Conservation (phyloP, 2,329 filamentous ascomycete genomes). For the Hortaea sp. region DNA sequence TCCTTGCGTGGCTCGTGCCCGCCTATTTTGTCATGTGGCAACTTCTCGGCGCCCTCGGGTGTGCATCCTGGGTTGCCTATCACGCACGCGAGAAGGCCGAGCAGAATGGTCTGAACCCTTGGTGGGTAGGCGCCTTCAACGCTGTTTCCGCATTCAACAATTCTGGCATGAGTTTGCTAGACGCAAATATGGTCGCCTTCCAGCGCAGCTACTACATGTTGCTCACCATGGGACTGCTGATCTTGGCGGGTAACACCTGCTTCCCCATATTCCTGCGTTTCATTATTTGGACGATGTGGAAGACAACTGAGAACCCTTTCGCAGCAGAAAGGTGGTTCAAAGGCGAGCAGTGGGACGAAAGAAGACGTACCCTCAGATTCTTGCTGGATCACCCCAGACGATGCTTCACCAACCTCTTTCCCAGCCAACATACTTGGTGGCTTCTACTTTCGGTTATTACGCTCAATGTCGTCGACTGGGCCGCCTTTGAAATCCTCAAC, state of each 20-base stretch:
- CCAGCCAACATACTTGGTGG: conserved; percentile 49
- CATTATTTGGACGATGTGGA: conserved; percentile 47
- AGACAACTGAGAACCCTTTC: conserved; percentile 30
- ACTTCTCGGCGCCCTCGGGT: conserved; percentile 46
- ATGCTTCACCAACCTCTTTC: conserved; percentile 55
- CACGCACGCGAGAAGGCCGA: conserved; percentile 41
- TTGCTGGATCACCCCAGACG: conserved; percentile 53
- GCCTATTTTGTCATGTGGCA: conserved; percentile 53
- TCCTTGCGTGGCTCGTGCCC: conserved; percentile 51
- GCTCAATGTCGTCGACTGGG: conserved; percentile 47
- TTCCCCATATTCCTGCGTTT: conserved; percentile 51
- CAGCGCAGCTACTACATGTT: conserved; percentile 38
- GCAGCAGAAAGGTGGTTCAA: not conserved
- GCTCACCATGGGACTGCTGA: conserved; percentile 38
- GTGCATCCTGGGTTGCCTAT: conserved; percentile 51
- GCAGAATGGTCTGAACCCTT: conserved; percentile 52
- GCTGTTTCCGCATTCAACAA: conserved; percentile 62
- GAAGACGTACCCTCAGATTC: conserved; percentile 40
- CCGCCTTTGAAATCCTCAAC: conserved; percentile 44
- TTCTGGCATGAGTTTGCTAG: conserved; percentile 57
- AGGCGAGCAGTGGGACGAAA: conserved; percentile 28
- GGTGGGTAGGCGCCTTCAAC: conserved; percentile 61
- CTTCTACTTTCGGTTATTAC: conserved; percentile 41
- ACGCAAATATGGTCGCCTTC: conserved; percentile 56
- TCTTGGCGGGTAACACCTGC: conserved; percentile 44